Evolutionary conservation across 768 basidiomycete genomes (phyloP).

Genomic region (Lentinula aciculospora): DNA sequence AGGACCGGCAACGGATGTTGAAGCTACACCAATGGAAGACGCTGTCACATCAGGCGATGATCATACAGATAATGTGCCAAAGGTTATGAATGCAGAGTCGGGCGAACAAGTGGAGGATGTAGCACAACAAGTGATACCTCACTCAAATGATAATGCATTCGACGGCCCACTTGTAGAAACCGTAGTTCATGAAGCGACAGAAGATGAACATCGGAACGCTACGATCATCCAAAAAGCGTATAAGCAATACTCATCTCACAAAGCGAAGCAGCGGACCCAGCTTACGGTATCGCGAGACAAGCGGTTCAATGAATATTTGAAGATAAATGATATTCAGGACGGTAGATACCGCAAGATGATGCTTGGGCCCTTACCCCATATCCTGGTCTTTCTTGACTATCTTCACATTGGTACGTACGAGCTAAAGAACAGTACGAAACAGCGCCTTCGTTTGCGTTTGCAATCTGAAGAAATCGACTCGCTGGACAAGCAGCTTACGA

Average conservation of each 20-base stretch:
- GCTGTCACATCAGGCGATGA: slow-evolving; percentile 1
- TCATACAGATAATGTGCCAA: slow-evolving; percentile 8
- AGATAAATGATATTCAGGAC: neutral
- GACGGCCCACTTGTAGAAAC: slow-evolving; percentile 10
- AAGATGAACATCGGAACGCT: slow-evolving; percentile 21
- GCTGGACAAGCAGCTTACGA: neutral
- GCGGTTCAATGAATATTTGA: neutral
- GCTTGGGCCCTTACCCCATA: slow-evolving; percentile 7
- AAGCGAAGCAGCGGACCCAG: slow-evolving; percentile 8
- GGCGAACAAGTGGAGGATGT: slow-evolving; percentile 9
- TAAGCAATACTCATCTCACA: slow-evolving; percentile 7
- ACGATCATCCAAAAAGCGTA: slow-evolving; percentile 16
- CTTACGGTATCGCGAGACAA: slow-evolving; percentile 9
- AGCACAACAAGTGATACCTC: neutral
- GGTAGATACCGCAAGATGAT: slow-evolving; percentile 8
- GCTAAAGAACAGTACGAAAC: neutral
- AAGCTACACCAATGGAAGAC: neutral
- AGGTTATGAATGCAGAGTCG: slow-evolving; percentile 10
- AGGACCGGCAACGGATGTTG: neutral
- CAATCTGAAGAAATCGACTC: neutral
- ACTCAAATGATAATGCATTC: neutral
- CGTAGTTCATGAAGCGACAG: slow-evolving; percentile 15
- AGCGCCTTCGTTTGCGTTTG: neutral
- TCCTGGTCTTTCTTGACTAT: neutral
- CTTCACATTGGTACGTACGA: neutral